phyloP scores from a whole-genome alignment of 1,284 basidiomycete genomes.

The Phaffia rhodozyma region DNA sequence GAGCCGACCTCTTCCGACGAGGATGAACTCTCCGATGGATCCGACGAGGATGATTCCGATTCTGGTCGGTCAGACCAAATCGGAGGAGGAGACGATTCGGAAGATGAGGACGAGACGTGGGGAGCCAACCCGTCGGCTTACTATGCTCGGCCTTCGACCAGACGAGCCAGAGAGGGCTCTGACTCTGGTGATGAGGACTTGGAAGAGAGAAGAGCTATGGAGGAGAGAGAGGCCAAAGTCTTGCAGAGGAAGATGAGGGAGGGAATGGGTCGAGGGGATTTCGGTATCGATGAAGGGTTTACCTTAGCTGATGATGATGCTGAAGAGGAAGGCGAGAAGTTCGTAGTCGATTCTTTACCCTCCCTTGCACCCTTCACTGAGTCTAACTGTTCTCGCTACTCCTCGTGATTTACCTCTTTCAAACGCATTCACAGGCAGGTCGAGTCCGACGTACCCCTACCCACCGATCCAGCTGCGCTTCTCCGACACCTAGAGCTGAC shows the following conservation, averaged over 20 bases:
- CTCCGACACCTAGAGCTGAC: constrained; percentile 65
- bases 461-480: constrained; percentile 39
- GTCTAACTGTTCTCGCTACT: not conserved
- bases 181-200: constrained; percentile 56
- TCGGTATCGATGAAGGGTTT: constrained; percentile 61
- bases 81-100: constrained; percentile 2
- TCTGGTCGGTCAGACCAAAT: constrained; percentile 17
- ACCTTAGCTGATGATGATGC: not conserved
- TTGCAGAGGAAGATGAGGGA: constrained; percentile 66
- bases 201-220: constrained; percentile 68
- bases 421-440: not conserved
- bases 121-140: constrained; percentile 63
- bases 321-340: constrained; percentile 34
- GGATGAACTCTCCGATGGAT: constrained; percentile 43
- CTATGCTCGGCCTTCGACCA: constrained; percentile 48
- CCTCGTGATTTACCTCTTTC: not conserved
- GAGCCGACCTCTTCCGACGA: constrained; percentile 26
- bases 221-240: constrained; percentile 73
- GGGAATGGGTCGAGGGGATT: constrained; percentile 63
- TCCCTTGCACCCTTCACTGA: not conserved
- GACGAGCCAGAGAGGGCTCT: constrained; percentile 35
- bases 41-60: constrained; percentile 36
- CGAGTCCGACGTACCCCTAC: constrained; percentile 4
- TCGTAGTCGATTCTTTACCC: not conserved
- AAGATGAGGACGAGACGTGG: constrained; percentile 51